Percentiles rank a stretch among this genome's conserved stretches.
Evolutionary conservation across 306 rosid species (phyloP).

Genomic region (Dryas alaskensis): DNA sequence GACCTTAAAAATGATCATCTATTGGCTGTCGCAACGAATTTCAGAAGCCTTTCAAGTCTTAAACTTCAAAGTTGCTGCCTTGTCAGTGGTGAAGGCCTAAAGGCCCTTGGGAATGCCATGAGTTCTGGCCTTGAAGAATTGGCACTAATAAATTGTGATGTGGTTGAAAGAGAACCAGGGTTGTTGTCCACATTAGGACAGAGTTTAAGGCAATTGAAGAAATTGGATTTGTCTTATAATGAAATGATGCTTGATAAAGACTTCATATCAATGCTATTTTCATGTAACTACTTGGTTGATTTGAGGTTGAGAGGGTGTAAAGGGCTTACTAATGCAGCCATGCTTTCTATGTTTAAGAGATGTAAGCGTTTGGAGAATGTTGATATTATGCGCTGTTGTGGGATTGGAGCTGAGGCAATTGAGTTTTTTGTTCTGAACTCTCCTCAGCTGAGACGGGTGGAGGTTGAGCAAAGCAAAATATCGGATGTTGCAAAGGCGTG

Average conservation of each 20-base stretch:
- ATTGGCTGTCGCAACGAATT: slow-evolving; percentile 41
- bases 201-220: slow-evolving; percentile 58
- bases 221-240: slow-evolving; percentile 70
- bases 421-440: slow-evolving; percentile 50
- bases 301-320: slow-evolving; percentile 76
- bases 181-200: slow-evolving; percentile 81
- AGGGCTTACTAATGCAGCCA: slow-evolving; percentile 40
- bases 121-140: slow-evolving; percentile 60
- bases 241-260: slow-evolving; percentile 77
- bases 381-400: slow-evolving; percentile 59
- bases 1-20: slow-evolving; percentile 77
- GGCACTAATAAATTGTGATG: slow-evolving; percentile 77
- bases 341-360: slow-evolving; percentile 46
- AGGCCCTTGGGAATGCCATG: slow-evolving; percentile 45
- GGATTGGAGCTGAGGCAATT: slow-evolving; percentile 49
- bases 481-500: slow-evolving; percentile 50
- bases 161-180: slow-evolving; percentile 79
- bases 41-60: slow-evolving; percentile 43
- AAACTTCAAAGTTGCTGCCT: slow-evolving; percentile 84
- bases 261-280: slow-evolving; percentile 59
- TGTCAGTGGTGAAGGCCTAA: slow-evolving; percentile 73
- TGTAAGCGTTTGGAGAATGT: slow-evolving; percentile 61
- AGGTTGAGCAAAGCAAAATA: slow-evolving; percentile 66
- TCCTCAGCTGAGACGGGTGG: slow-evolving; percentile 47
- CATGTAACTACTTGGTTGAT: slow-evolving; percentile 56